Conservation (phyloP, 306 rosid genomes). For the Oemleria cerasiformis region DNA sequence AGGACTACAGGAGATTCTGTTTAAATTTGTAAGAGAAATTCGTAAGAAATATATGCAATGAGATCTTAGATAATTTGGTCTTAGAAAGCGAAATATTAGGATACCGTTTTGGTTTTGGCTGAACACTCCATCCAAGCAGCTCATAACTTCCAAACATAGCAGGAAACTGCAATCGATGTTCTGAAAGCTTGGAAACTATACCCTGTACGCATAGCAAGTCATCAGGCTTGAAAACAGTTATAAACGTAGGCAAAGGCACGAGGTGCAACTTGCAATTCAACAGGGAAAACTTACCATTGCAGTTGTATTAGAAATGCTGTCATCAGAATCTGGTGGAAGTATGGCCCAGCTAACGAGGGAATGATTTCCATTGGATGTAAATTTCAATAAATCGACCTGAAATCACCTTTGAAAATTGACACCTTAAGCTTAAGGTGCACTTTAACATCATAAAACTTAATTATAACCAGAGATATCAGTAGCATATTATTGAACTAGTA, state of each 20-base stretch:
- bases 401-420: slow-evolving; percentile 23
- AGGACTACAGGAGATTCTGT: neutral
- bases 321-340: slow-evolving; percentile 48
- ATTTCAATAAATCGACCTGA: slow-evolving; percentile 65
- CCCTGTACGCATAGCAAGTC: slow-evolving; percentile 40
- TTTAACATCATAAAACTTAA: neutral
- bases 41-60: slow-evolving; percentile 8
- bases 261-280: slow-evolving; percentile 12
- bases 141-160: slow-evolving; percentile 58
- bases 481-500: neutral
- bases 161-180: slow-evolving; percentile 71
- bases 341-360: slow-evolving; percentile 67
- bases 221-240: slow-evolving; percentile 33
- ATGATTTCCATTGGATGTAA: slow-evolving; percentile 50
- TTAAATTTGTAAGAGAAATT: neutral
- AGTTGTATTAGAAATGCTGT: slow-evolving; percentile 59
- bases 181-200: slow-evolving; percentile 60
- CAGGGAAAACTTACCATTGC: slow-evolving; percentile 52
- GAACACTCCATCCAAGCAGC: slow-evolving; percentile 64
- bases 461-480: slow-evolving; percentile 1
- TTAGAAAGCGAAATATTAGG: slow-evolving; percentile 1
- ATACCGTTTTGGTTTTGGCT: slow-evolving; percentile 57
- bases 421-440: slow-evolving; percentile 11
- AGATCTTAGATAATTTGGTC: neutral
- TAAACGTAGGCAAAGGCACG: neutral